Conservation (phyloP, 805 yeast species). For the Trichomonascus vanleenenianus region DNA sequence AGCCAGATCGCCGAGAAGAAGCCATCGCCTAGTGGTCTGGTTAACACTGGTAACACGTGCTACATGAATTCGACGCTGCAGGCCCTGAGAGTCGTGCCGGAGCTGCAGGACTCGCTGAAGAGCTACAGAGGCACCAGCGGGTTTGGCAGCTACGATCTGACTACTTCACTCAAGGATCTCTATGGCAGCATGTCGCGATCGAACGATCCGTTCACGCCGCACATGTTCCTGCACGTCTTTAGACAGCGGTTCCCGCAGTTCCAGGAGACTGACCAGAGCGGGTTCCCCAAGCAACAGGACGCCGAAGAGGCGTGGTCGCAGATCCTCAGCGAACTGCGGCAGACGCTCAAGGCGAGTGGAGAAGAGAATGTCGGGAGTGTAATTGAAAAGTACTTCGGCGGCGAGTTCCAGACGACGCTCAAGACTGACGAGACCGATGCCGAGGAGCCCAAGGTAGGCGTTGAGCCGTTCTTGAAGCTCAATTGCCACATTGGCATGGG, state of each 20-base stretch:
- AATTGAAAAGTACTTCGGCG: conserved; percentile 51
- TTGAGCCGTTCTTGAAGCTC: conserved; percentile 60
- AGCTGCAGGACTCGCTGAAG: conserved; percentile 40
- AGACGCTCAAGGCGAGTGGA: neutral
- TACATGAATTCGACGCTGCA: conserved; percentile 67
- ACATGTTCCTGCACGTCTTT: conserved; percentile 44
- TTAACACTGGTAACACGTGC: conserved; percentile 70
- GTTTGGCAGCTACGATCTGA: conserved; percentile 24
- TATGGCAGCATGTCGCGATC: conserved; percentile 25
- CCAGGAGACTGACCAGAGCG: conserved; percentile 59
- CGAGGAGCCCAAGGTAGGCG: conserved; percentile 37
- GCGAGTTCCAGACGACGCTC: conserved; percentile 55
- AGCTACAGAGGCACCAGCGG: conserved; percentile 23
- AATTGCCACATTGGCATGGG: conserved; percentile 81
- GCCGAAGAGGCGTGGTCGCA: conserved; percentile 95
- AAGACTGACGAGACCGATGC: conserved; percentile 53
- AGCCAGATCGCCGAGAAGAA: conserved; percentile 32
- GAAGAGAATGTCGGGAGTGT: conserved; percentile 31
- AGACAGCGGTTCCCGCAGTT: conserved; percentile 80
- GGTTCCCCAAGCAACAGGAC: conserved; percentile 88
- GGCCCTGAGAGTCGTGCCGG: conserved; percentile 41
- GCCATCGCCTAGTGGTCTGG: conserved; percentile 53
- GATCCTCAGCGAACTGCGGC: conserved; percentile 44
- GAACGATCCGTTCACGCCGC: conserved; percentile 53
- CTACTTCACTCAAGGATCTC: conserved; percentile 26